These are phyloP conservation scores for Sarocladiaceae sp. DNA, from an alignment of 2,329 filamentous ascomycete genomes.

Conservation along the genomic window DNA sequence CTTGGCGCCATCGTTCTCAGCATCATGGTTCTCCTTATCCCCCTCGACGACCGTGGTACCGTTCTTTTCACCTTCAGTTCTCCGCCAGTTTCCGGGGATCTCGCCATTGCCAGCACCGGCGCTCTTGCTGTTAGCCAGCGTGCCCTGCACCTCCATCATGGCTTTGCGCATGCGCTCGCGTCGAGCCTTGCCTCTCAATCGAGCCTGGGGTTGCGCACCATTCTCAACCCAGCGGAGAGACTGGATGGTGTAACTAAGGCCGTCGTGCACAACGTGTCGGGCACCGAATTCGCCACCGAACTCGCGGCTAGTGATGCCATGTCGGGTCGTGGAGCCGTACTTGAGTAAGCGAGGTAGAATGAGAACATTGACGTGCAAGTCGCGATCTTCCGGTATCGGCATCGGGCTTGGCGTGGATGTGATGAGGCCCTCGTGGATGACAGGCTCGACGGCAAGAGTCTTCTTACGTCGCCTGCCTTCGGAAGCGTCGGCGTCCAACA, in stretches of 20 bases:
- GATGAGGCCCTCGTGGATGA: conserved; percentile 38
- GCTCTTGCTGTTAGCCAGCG: conserved; percentile 17
- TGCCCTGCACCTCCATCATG: conserved; percentile 45
- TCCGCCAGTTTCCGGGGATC: conserved; percentile 30
- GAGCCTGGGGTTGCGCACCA: conserved; percentile 58
- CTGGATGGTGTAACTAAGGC: conserved; percentile 82
- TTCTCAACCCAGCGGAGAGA: conserved; percentile 80
- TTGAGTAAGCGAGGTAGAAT: conserved; percentile 75
- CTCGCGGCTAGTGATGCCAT: conserved; percentile 76
- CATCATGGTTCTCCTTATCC: conserved; percentile 14
- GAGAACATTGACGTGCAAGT: conserved; percentile 82
- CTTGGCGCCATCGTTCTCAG: conserved; percentile 11
- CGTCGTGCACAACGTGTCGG: conserved; percentile 62
- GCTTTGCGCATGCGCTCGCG: conserved; percentile 54
- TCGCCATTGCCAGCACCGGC: conserved; percentile 28
- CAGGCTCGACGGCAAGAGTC: conserved; percentile 25
- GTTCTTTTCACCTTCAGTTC: conserved; percentile 18
- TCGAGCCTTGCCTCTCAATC: conserved; percentile 51
- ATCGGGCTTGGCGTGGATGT: conserved; percentile 60
- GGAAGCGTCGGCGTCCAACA: conserved; percentile 53
- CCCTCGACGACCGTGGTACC: conserved; percentile 13
- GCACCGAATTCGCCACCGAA: conserved; percentile 56
- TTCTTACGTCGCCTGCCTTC: conserved; percentile 27
- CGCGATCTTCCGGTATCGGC: conserved; percentile 61
- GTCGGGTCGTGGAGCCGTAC: conserved; percentile 71